Conservation (phyloP, 345 rosid species). For the Salix arbutifolia region DNA sequence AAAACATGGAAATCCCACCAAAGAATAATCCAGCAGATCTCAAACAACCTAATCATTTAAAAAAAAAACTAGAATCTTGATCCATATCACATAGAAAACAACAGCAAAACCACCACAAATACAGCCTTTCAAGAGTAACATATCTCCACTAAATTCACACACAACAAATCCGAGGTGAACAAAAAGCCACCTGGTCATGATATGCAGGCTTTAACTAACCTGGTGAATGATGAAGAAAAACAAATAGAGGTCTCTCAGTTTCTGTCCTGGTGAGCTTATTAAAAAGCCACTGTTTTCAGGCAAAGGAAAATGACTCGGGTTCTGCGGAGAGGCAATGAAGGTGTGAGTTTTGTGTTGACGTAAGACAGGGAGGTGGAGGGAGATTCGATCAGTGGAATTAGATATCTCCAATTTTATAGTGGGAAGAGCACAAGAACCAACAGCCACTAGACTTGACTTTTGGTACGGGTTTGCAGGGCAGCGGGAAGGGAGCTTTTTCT, state of each 20-base stretch:
- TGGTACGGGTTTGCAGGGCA: background rate
- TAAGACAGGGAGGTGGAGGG: background rate
- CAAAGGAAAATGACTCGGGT: background rate
- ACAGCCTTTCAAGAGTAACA: background rate
- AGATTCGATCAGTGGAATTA: background rate
- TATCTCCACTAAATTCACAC: background rate
- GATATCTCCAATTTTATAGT: background rate
- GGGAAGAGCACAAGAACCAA: background rate
- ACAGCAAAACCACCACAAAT: background rate
- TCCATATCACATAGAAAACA: background rate
- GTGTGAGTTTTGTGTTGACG: background rate
- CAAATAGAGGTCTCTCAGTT: background rate
- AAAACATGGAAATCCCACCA: background rate
- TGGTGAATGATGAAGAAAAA: background rate
- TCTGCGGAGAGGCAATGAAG: background rate
- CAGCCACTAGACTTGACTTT: background rate
- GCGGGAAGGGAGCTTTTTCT: background rate
- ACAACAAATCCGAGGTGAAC: background rate
- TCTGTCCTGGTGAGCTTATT: background rate
- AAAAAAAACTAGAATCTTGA: background rate
- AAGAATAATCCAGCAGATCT: background rate
- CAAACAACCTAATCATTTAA: background rate
- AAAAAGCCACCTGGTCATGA: background rate
- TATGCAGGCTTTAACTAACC: background rate
- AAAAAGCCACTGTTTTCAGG: background rate